phyloP scores from a whole-genome alignment of 108 stramenopile species.

The Schizochytrium sp. region DNA sequence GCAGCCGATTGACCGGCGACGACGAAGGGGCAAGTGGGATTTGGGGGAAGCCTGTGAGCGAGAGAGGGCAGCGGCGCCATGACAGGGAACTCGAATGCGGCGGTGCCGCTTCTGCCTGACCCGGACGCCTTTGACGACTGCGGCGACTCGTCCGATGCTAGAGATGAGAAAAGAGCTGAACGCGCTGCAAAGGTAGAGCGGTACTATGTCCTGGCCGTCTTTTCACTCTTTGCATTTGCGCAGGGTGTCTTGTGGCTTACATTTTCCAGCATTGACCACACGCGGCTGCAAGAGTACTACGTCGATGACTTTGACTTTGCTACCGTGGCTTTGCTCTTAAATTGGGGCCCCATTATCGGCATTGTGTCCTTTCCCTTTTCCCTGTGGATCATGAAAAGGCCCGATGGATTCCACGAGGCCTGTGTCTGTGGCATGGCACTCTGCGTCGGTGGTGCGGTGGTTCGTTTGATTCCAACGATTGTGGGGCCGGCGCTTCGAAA shows the following conservation, averaged over 20 bases:
- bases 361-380: neutral
- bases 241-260: neutral
- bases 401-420: neutral
- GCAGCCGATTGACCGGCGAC: too few species aligned
- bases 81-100: too few species aligned
- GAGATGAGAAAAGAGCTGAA: neutral
- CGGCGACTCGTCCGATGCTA: neutral
- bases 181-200: neutral
- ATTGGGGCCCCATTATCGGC: constrained; percentile 1
- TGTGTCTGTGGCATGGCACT: neutral
- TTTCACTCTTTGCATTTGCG: neutral
- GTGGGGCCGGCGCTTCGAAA: neutral
- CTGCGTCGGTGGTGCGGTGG: neutral
- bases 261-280: neutral
- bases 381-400: neutral
- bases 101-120: too few species aligned
- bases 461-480: neutral
- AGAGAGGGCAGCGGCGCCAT: too few species aligned
- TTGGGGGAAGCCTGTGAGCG: too few species aligned
- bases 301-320: neutral
- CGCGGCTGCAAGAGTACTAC: neutral
- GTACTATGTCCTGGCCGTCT: neutral
- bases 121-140: neutral
- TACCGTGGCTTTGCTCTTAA: neutral
- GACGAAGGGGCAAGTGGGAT: too few species aligned